Conservation (phyloP, 1,284 basidiomycete species). For the Sphaerobolus stellatus region DNA sequence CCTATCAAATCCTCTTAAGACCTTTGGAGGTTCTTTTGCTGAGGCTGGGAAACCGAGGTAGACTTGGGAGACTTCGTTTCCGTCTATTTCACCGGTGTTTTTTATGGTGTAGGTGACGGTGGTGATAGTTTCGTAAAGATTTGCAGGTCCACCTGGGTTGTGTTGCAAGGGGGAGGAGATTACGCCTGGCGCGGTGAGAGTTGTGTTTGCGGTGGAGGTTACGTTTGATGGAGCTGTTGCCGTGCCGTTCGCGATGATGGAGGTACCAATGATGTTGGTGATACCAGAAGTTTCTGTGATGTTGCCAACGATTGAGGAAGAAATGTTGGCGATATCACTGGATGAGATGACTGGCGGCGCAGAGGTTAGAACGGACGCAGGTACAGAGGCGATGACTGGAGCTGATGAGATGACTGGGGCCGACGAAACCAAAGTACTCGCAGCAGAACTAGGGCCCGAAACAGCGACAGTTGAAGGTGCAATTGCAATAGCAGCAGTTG, state of each 20-base stretch:
- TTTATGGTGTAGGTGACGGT: slow-evolving; percentile 56
- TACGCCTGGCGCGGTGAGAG: slow-evolving; percentile 12
- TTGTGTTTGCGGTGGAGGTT: slow-evolving; percentile 19
- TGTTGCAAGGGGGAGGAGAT: no score
- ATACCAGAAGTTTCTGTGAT: neutral
- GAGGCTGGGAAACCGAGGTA: slow-evolving; percentile 60
- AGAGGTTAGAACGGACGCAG: neutral
- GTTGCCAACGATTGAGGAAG: no score
- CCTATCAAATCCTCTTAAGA: slow-evolving; percentile 66
- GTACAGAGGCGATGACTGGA: neutral
- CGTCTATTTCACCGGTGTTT: slow-evolving; percentile 56
- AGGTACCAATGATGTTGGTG: neutral
- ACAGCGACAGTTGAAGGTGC: slow-evolving; percentile 25
- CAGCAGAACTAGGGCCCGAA: no score
- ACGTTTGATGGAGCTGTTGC: slow-evolving; percentile 15
- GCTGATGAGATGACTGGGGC: no score
- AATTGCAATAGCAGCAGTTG: neutral
- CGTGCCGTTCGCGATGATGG: neutral
- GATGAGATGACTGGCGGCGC: no score
- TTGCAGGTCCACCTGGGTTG: slow-evolving; percentile 12
- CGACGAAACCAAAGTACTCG: no score
- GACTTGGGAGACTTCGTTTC: slow-evolving; percentile 56
- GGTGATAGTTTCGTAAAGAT: slow-evolving; percentile 62
- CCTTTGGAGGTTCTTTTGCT: slow-evolving; percentile 57
- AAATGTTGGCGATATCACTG: no score